Evolutionary conservation across 169 alveolate genomes (phyloP).

Genomic region (Plasmodium sp.): DNA sequence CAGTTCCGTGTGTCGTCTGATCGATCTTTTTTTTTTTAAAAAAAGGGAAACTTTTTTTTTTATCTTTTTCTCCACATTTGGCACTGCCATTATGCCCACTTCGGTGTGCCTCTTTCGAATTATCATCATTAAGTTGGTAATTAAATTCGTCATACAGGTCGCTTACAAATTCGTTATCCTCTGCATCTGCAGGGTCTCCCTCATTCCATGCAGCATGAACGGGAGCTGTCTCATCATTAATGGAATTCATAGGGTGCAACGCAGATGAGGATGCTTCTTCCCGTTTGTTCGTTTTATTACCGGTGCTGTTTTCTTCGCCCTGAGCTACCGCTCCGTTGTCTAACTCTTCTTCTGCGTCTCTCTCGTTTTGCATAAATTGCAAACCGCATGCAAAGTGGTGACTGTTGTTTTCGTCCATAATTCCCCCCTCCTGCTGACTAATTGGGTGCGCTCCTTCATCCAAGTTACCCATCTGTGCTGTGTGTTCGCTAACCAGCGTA

Average conservation of each 20-base stretch:
- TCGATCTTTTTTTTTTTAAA: slow-evolving; percentile 12
- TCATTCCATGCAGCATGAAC: slow-evolving; percentile 5
- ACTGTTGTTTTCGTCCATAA: background rate
- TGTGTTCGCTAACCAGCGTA: background rate
- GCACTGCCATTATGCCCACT: background rate
- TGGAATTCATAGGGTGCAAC: background rate
- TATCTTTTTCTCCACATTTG: background rate
- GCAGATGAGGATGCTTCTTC: background rate
- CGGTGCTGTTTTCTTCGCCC: background rate
- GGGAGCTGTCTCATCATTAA: background rate
- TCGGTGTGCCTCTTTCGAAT: background rate
- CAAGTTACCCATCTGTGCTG: background rate
- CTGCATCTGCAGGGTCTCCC: background rate
- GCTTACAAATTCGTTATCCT: background rate
- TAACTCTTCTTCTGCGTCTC: background rate
- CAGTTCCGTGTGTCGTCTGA: background rate
- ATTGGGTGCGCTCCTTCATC: background rate
- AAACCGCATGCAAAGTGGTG: background rate
- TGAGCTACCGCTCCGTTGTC: background rate
- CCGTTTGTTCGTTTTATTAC: background rate
- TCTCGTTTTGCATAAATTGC: background rate
- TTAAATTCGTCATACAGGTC: background rate
- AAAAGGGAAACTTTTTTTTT: background rate
- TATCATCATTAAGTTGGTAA: background rate
- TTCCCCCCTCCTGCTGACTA: background rate